phyloP scores from a whole-genome alignment of 2,329 filamentous ascomycete genomes.

The Fonsecaea nubica region DNA sequence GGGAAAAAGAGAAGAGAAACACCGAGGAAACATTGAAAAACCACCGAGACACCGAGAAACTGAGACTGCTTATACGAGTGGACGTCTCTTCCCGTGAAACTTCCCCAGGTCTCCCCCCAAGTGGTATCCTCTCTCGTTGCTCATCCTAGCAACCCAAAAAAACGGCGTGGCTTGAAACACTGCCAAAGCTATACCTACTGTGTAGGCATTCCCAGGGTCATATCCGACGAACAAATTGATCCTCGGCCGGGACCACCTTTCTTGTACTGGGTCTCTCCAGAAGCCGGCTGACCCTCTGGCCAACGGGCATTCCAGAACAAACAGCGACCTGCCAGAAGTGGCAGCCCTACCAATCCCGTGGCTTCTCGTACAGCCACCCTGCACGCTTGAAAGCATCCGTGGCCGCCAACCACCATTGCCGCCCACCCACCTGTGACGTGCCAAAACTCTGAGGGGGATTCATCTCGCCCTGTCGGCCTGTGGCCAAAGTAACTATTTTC shows the following conservation, averaged over 20 bases:
- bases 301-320: slow-evolving; percentile 30
- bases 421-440: slow-evolving; percentile 34
- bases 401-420: slow-evolving; percentile 29
- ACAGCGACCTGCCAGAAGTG: slow-evolving; percentile 32
- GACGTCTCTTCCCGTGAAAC: background rate
- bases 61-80: background rate
- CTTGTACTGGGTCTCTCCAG: slow-evolving; percentile 21
- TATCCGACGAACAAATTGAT: slow-evolving; percentile 12
- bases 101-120: slow-evolving; percentile 5
- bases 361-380: slow-evolving; percentile 28
- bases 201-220: slow-evolving; percentile 12
- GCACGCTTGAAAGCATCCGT: slow-evolving; percentile 18
- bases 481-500: slow-evolving; percentile 19
- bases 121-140: slow-evolving; percentile 9
- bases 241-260: slow-evolving; percentile 27
- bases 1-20: background rate
- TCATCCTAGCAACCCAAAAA: background rate
- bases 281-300: slow-evolving; percentile 17
- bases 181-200: slow-evolving; percentile 5
- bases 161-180: background rate
- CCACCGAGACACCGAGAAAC: background rate
- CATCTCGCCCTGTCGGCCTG: slow-evolving; percentile 18
- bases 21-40: background rate
- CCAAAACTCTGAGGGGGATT: slow-evolving; percentile 19
- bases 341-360: slow-evolving; percentile 28